Evolutionary conservation across 306 rosid genomes (phyloP).

Genomic region (Nissolia schottii): DNA sequence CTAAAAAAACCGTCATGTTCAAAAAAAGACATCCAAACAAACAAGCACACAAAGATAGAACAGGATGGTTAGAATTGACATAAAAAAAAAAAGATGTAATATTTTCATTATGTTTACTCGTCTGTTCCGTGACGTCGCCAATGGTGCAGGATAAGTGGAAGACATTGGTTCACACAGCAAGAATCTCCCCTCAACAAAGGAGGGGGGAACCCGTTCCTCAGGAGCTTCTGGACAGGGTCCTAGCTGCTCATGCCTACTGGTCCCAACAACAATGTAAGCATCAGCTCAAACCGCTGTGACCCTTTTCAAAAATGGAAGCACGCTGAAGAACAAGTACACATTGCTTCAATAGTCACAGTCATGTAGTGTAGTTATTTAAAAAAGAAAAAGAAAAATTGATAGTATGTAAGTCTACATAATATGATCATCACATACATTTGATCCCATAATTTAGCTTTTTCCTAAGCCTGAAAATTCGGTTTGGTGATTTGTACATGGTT

Average conservation of each 20-base stretch:
- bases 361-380: conserved; percentile 23
- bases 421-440: conserved; percentile 9
- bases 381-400: no score
- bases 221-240: conserved; percentile 71
- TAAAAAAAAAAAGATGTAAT: neutral
- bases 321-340: conserved; percentile 19
- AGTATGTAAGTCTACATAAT: conserved; percentile 26
- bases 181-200: conserved; percentile 73
- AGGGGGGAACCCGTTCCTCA: conserved; percentile 86
- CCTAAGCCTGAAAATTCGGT: conserved; percentile 31
- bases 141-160: conserved; percentile 76
- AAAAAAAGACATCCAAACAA: neutral
- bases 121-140: neutral
- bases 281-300: conserved; percentile 39
- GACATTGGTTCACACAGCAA: conserved; percentile 78
- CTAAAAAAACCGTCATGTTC: no score
- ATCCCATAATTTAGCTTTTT: conserved; percentile 20
- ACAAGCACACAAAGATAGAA: neutral
- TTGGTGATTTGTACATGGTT: conserved; percentile 44
- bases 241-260: conserved; percentile 74
- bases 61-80: neutral
- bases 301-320: conserved; percentile 2
- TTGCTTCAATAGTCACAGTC: neutral
- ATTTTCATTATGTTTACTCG: conserved; percentile 1
- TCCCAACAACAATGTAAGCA: conserved; percentile 58